A percentile compares a stretch with the other conserved stretches of the same genome.
These are phyloP conservation scores for Asclepias syriaca DNA, from an alignment of 257 asterid species.

Conservation along the genomic window DNA sequence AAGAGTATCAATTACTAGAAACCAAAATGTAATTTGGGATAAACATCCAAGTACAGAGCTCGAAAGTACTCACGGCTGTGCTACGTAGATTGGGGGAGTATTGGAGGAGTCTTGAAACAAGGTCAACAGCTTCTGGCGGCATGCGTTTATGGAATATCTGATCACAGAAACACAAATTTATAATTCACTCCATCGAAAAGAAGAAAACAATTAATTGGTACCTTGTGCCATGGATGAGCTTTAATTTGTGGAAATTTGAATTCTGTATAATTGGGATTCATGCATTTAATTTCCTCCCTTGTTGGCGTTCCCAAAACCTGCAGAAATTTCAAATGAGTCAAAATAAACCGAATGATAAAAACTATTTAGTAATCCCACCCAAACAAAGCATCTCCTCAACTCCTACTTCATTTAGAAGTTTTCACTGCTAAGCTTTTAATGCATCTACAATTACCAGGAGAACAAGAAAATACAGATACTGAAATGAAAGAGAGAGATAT, in stretches of 20 bases:
- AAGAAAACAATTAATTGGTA: slow-evolving; percentile 3
- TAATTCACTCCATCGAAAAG: neutral
- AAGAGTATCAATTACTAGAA: neutral
- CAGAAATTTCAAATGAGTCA: neutral
- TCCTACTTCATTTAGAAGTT: neutral
- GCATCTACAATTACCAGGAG: neutral
- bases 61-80: slow-evolving; percentile 42
- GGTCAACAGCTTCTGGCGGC: slow-evolving; percentile 68
- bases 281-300: slow-evolving; percentile 59
- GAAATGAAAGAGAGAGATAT: slow-evolving; percentile 1
- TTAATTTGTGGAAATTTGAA: slow-evolving; percentile 57
- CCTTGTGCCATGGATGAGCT: slow-evolving; percentile 75
- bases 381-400: neutral
- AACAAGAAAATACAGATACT: neutral
- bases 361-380: neutral
- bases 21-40: neutral
- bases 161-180: neutral
- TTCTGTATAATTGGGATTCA: slow-evolving; percentile 60
- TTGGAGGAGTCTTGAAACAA: slow-evolving; percentile 53
- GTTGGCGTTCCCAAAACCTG: slow-evolving; percentile 69
- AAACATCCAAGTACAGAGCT: neutral
- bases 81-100: slow-evolving; percentile 58
- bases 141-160: slow-evolving; percentile 56
- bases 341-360: neutral
- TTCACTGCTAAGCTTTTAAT: neutral